Base-by-base conservation (phyloP, 106 monocot species). In the Dioscorea zingiberensis region DNA sequence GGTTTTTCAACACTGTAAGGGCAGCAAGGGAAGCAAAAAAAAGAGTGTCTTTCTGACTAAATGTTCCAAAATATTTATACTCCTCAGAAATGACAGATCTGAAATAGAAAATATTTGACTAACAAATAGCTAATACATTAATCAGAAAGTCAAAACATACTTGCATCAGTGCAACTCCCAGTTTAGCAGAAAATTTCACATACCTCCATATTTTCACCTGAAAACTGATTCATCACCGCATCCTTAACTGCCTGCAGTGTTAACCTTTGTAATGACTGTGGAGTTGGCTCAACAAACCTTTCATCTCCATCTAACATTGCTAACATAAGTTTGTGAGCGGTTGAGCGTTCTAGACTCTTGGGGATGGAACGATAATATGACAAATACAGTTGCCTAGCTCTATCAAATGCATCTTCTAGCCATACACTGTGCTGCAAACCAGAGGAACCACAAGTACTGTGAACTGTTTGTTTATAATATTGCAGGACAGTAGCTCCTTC, bases 351-450 rank as follows among this genome's bases (percentile, higher is more conserved):
- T 59, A 98, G 77, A 67, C 97, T 98, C 81, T 93, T 98, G 46
- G 92, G 88, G 65, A 98, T 98, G 17, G 97, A 93, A 29, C 97
- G 88, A 69, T 93, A 98, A 68, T 80, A 89, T 54, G 97, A 98
- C 22, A 98, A 69, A 74, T 98, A 98, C 22, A 93, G 63, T 63
- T 98, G 92, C 62, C 74, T 85, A 19, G 97, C 86, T 77, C 97
- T 88, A 25, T 98, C 92, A 82, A 98, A 98, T 71, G 97, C 92
- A 86, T 98, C 97, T 85, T 93, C 97, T 57, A 89, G 62, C 97
- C 97, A 98, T 56, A 92, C 84, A 70, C 85, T 98, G 47, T 93
- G 97, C 92, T 95, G 91, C 75, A 86, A 55, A 18, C 59, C 55
- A 61, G 12, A 64, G 54, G 25, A 54, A 65, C 45, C 61, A 62